Percentiles rank a stretch among this genome's conserved stretches.
phyloP scores from a whole-genome alignment of 345 rosid species.

The Moricandia moricandioides region DNA sequence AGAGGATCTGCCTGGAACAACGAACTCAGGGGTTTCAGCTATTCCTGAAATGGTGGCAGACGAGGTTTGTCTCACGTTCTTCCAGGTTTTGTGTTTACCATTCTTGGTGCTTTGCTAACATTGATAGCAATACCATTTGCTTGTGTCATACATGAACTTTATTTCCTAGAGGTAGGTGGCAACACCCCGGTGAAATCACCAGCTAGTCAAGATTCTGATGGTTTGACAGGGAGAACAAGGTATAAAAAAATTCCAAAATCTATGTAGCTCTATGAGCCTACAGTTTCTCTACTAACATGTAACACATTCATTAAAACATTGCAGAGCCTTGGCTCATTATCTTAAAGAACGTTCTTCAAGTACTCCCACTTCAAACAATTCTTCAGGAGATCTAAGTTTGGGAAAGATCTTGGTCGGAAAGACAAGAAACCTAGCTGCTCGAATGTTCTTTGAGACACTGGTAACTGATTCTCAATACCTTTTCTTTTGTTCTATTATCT shows the following conservation, averaged over 20 bases:
- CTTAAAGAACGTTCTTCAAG: conserved; percentile 51
- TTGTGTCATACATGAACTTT: conserved; percentile 54
- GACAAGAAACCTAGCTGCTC: conserved; percentile 66
- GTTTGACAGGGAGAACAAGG: conserved; percentile 76
- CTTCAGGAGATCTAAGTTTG: conserved; percentile 53
- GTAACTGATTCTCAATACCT: conserved; percentile 37
- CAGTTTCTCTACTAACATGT: conserved; percentile 4
- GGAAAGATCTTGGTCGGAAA: conserved; percentile 63
- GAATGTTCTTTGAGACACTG: conserved; percentile 88
- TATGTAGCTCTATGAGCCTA: conserved; percentile 1
- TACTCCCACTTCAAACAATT: conserved; percentile 34
- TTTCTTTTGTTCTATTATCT: neutral
- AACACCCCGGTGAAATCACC: conserved; percentile 48
- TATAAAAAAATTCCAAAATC: conserved; percentile 15
- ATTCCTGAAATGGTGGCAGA: conserved; percentile 58
- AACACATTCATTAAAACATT: conserved; percentile 14
- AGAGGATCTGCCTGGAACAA: conserved; percentile 36
- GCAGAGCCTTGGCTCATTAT: conserved; percentile 77
- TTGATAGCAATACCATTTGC: neutral
- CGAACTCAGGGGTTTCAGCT: conserved; percentile 48
- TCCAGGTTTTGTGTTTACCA: neutral
- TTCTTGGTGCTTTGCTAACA: neutral
- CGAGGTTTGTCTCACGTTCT: conserved; percentile 42
- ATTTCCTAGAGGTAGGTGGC: conserved; percentile 60
- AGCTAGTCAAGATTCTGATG: conserved; percentile 50